phyloP scores from a whole-genome alignment of 2,329 filamentous ascomycete species.

The Penicillium sp. region DNA sequence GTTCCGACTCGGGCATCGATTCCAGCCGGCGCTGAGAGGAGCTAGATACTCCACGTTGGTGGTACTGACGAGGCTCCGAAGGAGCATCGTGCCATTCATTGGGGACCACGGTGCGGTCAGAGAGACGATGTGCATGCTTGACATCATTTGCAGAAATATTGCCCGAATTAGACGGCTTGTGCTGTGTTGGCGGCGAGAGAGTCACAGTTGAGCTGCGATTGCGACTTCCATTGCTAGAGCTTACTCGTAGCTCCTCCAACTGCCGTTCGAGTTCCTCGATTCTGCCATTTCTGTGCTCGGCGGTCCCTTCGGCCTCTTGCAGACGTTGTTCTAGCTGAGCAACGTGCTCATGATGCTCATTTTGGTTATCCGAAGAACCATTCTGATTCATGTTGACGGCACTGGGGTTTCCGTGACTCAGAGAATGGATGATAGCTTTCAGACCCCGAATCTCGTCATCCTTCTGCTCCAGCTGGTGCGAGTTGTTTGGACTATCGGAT shows the following conservation, averaged over 20 bases:
- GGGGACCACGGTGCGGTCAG: conserved; percentile 44
- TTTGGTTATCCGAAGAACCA: conserved; percentile 16
- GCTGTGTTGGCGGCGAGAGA: conserved; percentile 31
- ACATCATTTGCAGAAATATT: conserved; percentile 24
- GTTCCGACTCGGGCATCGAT: conserved; percentile 43
- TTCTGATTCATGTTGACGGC: conserved; percentile 31
- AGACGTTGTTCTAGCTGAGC: conserved; percentile 75
- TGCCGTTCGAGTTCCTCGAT: conserved; percentile 88
- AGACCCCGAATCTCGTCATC: conserved; percentile 96
- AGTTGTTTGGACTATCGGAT: conserved; percentile 43
- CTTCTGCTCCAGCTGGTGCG: conserved; percentile 84
- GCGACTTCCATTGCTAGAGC: conserved; percentile 23
- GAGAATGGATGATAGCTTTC: conserved; percentile 95
- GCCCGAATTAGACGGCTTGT: conserved; percentile 31
- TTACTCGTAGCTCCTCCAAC: conserved; percentile 50
- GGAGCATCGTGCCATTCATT: conserved; percentile 40
- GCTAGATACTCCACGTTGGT: conserved; percentile 25
- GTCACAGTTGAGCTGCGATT: conserved; percentile 39
- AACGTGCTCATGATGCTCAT: conserved; percentile 56
- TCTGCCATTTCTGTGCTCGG: conserved; percentile 69
- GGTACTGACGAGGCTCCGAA: conserved; percentile 25
- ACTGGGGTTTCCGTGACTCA: conserved; percentile 64
- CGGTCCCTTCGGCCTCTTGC: conserved; percentile 68
- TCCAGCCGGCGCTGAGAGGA: conserved; percentile 34
- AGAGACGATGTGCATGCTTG: conserved; percentile 41